Evolutionary conservation across 768 basidiomycete genomes (phyloP), one percentile per base, ranked within the genome.

Genomic region (Suillus hirtellus): DNA sequence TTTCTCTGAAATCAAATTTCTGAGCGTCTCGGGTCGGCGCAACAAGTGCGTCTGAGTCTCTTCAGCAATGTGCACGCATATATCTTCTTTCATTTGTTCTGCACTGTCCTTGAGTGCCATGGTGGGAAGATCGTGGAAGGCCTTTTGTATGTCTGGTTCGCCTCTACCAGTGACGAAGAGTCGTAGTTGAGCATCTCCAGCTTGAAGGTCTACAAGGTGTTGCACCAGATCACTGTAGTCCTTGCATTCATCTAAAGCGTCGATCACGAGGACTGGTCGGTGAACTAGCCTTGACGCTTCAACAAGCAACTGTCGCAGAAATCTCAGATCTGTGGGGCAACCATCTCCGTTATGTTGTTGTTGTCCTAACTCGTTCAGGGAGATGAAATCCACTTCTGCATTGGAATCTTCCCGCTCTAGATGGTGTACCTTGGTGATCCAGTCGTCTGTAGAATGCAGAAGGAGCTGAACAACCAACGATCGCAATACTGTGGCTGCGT

Each of bases 401-500:
- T 31, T 31, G 31, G 31, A 31, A 31, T 21, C 19, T 54, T 54
- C 5, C n/a, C 7, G 53, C 17, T 19, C 31, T 52, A 9, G 31
- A 35, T 35, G 1, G 12, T 5, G 19, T 12, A 37, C 12, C 19
- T 37, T n/a, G 4, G 52, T 7, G 34, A 53, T n/a, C 52, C 31
- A 53, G 31, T 44, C 43, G 14, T 19, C 3, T n/a, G 19, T 19
- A 19, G 19, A 35, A n/a, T 35, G 17, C 6, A 8, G 9, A 2
- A 44, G 43, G 8, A 68, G 21, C 34, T 71, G 70, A 8, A 54
- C 61, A n/a, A 70, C 52, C 0, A 72, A 10, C 1, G 71, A 70
- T 0, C 69, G 64, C 55, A 71, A 56, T 21, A 68, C 55, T 38
- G 70, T 63, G 8, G 52, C 17, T 1, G 61, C 47, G n/a, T 19